These are phyloP conservation scores for Verticillium klebahnii DNA, from an alignment of 2,329 filamentous ascomycete genomes.

Conservation along the genomic window DNA sequence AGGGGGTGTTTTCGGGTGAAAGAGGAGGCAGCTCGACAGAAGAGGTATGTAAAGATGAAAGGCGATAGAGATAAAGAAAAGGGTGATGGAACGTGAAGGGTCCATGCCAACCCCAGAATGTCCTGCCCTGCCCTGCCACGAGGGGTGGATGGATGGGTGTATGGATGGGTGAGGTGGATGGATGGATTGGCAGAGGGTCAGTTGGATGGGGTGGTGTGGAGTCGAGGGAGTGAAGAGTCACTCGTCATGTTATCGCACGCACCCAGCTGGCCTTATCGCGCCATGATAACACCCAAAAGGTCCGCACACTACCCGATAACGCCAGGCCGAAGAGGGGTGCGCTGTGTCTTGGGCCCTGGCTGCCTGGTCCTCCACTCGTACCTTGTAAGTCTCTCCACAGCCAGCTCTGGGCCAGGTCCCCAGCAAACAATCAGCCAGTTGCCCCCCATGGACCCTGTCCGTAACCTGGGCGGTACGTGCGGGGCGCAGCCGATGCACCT, in stretches of 20 bases:
- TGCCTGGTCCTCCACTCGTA: not conserved
- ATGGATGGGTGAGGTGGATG: not conserved
- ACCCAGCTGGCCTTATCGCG: conserved; percentile 10
- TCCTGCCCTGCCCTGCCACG: not conserved
- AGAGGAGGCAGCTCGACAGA: not conserved
- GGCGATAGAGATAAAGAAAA: not conserved
- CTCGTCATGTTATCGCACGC: not conserved
- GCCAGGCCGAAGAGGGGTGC: not conserved
- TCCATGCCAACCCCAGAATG: not conserved
- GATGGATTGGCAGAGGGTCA: not conserved
- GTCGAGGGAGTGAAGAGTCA: not conserved
- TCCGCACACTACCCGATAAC: conserved; percentile 7
- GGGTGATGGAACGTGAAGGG: not conserved
- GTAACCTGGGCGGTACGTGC: not conserved
- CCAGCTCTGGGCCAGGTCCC: not conserved
- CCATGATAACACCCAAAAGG: conserved; percentile 11
- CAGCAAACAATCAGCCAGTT: not conserved
- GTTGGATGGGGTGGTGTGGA: not conserved
- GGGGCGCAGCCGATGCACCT: conserved; percentile 9
- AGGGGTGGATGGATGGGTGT: not conserved
- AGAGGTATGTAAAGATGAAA: not conserved
- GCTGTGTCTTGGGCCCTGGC: not conserved
- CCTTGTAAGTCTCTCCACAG: not conserved
- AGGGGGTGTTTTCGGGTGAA: not conserved
- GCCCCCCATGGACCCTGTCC: not conserved